These are phyloP conservation scores for Nidularia pulvinata DNA, from an alignment of 768 basidiomycete species.

Conservation along the genomic window DNA sequence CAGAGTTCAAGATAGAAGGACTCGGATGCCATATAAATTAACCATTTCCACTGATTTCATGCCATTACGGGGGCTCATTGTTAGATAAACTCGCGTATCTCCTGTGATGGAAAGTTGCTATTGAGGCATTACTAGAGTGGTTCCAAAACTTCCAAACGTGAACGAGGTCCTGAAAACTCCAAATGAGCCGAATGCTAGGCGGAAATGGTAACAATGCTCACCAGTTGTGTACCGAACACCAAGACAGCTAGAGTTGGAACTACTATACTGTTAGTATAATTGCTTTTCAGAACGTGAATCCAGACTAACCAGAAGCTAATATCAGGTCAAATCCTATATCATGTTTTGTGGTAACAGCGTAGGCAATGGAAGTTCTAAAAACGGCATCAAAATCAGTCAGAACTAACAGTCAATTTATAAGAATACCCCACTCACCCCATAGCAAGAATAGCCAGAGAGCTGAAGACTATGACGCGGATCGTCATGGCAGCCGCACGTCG, in stretches of 20 bases:
- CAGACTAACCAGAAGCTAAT: constrained; percentile 14
- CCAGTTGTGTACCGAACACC: constrained; percentile 20
- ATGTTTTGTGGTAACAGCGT: constrained; percentile 14
- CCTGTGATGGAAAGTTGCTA: no score
- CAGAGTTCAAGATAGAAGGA: no score
- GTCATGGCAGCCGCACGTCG: constrained; percentile 17
- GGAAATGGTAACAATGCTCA: constrained; percentile 2
- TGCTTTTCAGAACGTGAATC: background rate
- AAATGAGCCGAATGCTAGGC: background rate
- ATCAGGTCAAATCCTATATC: constrained; percentile 18
- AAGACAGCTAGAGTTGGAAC: constrained; percentile 19
- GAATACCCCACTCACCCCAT: constrained; percentile 14
- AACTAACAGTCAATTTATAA: background rate
- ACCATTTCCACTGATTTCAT: no score
- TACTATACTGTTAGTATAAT: constrained; percentile 1
- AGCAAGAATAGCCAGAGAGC: constrained; percentile 18
- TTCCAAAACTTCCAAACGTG: constrained; percentile 3
- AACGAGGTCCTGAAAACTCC: background rate
- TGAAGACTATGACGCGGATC: constrained; percentile 24
- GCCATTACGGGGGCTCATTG: no score
- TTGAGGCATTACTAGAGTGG: background rate
- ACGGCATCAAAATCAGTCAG: background rate
- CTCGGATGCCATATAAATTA: no score
- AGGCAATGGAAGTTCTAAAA: constrained; percentile 15
- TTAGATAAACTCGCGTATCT: no score